Conservation (phyloP, 2,329 filamentous ascomycete species). For the Botrytis squamosa region DNA sequence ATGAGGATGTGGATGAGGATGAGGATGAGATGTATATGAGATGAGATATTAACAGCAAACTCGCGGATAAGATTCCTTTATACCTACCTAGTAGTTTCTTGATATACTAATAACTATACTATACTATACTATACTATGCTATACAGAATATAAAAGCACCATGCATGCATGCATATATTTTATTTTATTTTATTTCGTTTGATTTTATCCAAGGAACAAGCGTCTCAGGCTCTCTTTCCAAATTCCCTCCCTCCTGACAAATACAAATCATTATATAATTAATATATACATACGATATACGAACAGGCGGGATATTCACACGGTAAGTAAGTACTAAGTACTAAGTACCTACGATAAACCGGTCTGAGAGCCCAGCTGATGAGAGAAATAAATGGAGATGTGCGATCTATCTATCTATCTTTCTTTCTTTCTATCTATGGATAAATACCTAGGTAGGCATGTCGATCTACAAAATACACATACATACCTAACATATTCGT, state of each 20-base stretch:
- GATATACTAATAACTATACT: background rate
- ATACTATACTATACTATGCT: too few species aligned
- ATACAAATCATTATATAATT: background rate
- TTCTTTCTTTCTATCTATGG: too few species aligned
- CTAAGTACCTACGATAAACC: background rate
- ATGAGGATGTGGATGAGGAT: background rate
- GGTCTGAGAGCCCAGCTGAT: background rate
- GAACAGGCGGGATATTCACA: background rate
- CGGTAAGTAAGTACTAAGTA: background rate
- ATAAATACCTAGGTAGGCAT: too few species aligned
- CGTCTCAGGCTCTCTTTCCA: background rate
- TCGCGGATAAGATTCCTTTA: too few species aligned
- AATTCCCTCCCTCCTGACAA: background rate
- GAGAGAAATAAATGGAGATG: background rate
- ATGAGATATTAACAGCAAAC: too few species aligned
- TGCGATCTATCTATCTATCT: background rate
- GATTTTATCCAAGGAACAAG: background rate
- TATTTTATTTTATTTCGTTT: too few species aligned
- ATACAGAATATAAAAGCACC: background rate
- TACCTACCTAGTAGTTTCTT: background rate
- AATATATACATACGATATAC: background rate
- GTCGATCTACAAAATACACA: background rate
- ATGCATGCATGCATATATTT: too few species aligned
- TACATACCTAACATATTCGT: background rate
- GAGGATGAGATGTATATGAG: background rate